Evolutionary conservation across 179 eudicot genomes (phyloP).

Genomic region (Silene noctiflora): DNA sequence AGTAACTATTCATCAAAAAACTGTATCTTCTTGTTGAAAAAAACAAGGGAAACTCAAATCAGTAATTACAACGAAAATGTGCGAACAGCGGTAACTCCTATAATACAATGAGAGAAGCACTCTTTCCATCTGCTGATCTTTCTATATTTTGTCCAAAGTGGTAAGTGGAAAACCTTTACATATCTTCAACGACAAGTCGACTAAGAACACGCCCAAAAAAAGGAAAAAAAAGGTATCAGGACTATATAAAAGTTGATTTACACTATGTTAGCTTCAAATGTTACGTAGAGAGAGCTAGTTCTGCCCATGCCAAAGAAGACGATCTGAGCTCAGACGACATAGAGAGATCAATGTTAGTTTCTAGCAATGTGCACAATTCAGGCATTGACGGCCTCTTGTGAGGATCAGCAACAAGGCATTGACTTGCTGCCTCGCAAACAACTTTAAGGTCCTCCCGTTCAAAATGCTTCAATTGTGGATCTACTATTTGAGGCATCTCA

Average conservation of each 20-base stretch:
- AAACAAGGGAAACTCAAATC: too few relatives aligned
- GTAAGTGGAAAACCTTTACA: constrained; percentile 32
- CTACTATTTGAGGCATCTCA: constrained; percentile 54
- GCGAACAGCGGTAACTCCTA: constrained; percentile 7
- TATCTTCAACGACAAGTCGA: background rate
- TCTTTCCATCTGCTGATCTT: constrained; percentile 15
- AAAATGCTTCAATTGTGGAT: constrained; percentile 76
- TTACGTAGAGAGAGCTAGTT: constrained; percentile 73
- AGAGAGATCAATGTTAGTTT: constrained; percentile 60
- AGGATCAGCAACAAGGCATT: constrained; percentile 58
- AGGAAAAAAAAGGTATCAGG: constrained; percentile 5
- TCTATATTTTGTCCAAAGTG: constrained; percentile 25
- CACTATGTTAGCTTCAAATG: constrained; percentile 37
- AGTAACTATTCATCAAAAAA: too few relatives aligned
- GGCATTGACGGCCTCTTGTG: constrained; percentile 45
- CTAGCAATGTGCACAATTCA: constrained; percentile 55
- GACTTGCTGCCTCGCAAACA: constrained; percentile 62
- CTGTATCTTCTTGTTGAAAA: too few relatives aligned
- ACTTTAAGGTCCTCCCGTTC: constrained; percentile 61
- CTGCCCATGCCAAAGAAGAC: constrained; percentile 92
- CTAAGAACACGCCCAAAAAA: constrained; percentile 9
- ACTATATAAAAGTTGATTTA: constrained; percentile 34
- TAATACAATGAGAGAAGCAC: constrained; percentile 24
- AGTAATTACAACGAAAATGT: too few relatives aligned
- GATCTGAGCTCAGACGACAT: constrained; percentile 68